Percentiles rank a stretch among this genome's conserved stretches.
These are phyloP conservation scores for Endocarpon pusillum DNA, from an alignment of 495 filamentous ascomycete genomes.

Conservation along the genomic window DNA sequence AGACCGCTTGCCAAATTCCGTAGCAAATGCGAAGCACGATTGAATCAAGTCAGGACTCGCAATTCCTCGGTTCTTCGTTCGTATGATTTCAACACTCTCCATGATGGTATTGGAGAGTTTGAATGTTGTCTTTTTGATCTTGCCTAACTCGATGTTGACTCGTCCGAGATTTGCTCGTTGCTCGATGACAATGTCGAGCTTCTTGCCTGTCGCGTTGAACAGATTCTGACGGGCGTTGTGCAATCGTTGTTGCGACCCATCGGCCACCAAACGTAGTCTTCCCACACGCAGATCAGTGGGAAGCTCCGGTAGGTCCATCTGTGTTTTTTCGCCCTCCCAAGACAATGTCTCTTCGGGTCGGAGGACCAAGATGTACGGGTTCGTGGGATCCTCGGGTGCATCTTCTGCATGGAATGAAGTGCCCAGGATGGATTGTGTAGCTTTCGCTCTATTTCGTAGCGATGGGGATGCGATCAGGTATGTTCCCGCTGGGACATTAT, in stretches of 20 bases:
- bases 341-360: conserved; percentile 58
- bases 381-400: conserved; percentile 45
- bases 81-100: conserved; percentile 90
- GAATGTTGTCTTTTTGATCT: conserved; percentile 91
- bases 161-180: conserved; percentile 83
- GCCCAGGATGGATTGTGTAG: conserved; percentile 70
- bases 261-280: conserved; percentile 75
- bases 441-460: conserved; percentile 51
- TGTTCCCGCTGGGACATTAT: conserved; percentile 55
- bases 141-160: conserved; percentile 79
- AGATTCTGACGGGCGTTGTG: conserved; percentile 62
- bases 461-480: conserved; percentile 74
- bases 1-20: conserved; percentile 91
- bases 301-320: conserved; percentile 53
- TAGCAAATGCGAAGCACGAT: conserved; percentile 97
- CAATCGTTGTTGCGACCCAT: conserved; percentile 66
- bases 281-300: conserved; percentile 73
- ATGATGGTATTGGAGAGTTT: conserved; percentile 97
- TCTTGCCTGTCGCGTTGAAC: conserved; percentile 55
- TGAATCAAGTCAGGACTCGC: conserved; percentile 93
- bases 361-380: conserved; percentile 72
- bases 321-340: conserved; percentile 70
- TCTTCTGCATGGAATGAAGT: conserved; percentile 75
- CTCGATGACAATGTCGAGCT: conserved; percentile 76
- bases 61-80: conserved; percentile 63